Evolutionary conservation across 768 basidiomycete genomes (phyloP).

Genomic region (Tricholoma furcatifolium): DNA sequence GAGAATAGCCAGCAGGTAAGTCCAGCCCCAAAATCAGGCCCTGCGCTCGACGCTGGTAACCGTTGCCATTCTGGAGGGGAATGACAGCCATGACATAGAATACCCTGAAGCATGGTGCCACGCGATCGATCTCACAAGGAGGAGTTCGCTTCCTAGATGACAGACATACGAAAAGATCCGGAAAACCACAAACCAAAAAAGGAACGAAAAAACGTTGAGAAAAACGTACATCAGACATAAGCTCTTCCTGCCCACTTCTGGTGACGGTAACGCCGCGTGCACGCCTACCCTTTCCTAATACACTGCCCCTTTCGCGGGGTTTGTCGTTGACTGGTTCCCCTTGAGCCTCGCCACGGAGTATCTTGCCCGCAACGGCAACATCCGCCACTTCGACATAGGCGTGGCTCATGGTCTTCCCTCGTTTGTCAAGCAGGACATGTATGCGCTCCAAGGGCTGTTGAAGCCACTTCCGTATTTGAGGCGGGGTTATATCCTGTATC

Average conservation of each 20-base stretch:
- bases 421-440: constrained; percentile 76
- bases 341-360: constrained; percentile 56
- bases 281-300: constrained; percentile 74
- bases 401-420: constrained; percentile 84
- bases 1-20: neutral
- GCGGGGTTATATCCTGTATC: constrained; percentile 78
- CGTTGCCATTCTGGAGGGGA: neutral
- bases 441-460: constrained; percentile 68
- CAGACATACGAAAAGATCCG: neutral
- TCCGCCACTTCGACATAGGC: constrained; percentile 75
- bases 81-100: too few species aligned
- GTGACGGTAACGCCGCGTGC: constrained; percentile 86
- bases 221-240: constrained; percentile 71
- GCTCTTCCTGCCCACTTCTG: constrained; percentile 73
- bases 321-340: constrained; percentile 32
- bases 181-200: neutral
- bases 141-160: too few species aligned
- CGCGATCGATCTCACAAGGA: neutral
- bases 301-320: constrained; percentile 47
- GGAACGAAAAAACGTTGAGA: neutral
- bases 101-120: neutral
- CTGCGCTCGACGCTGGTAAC: too few species aligned
- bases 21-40: too few species aligned
- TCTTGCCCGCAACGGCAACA: constrained; percentile 60
- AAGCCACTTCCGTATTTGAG: constrained; percentile 65